A percentile compares a stretch with the other conserved stretches of the same genome.
Evolutionary conservation across 805 yeast species (phyloP).

Genomic region (Metschnikowia lochheadii): DNA sequence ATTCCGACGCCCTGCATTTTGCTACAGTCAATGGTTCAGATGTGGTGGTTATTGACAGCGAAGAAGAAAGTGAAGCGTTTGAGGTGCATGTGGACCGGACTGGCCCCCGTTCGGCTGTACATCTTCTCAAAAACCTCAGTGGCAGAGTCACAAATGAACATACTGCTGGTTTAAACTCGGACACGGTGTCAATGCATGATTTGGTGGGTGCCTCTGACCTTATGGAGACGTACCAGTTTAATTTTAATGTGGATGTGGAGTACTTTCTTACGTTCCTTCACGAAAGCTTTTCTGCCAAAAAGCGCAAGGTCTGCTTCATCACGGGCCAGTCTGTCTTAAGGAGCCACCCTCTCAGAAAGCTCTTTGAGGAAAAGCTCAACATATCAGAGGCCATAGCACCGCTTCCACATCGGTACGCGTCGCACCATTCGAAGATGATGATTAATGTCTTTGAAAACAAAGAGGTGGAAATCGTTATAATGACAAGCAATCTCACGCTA

Average conservation of each 20-base stretch:
- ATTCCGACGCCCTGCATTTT: background rate
- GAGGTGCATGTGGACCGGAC: background rate
- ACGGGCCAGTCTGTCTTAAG: constrained; percentile 22
- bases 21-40: background rate
- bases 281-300: constrained; percentile 17
- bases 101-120: constrained; percentile 19
- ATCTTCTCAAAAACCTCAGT: constrained; percentile 27
- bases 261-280: constrained; percentile 33
- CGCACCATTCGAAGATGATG: constrained; percentile 68
- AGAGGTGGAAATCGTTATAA: constrained; percentile 48
- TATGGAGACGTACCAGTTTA: constrained; percentile 41
- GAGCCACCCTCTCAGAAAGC: constrained; percentile 3
- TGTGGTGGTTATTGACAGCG: constrained; percentile 2
- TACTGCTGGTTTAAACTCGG: constrained; percentile 19
- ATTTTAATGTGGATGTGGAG: constrained; percentile 44
- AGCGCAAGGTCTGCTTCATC: constrained; percentile 26
- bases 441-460: constrained; percentile 49
- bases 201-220: constrained; percentile 33
- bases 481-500: constrained; percentile 56
- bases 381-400: constrained; percentile 30
- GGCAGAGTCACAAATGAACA: constrained; percentile 9
- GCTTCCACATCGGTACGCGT: constrained; percentile 32
- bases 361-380: constrained; percentile 18
- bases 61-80: background rate
- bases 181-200: constrained; percentile 25